A percentile compares a stretch with the other conserved stretches of the same genome.
Evolutionary conservation across 352 stramenopile species (phyloP).

Genomic region (Pythium aristosporum): DNA sequence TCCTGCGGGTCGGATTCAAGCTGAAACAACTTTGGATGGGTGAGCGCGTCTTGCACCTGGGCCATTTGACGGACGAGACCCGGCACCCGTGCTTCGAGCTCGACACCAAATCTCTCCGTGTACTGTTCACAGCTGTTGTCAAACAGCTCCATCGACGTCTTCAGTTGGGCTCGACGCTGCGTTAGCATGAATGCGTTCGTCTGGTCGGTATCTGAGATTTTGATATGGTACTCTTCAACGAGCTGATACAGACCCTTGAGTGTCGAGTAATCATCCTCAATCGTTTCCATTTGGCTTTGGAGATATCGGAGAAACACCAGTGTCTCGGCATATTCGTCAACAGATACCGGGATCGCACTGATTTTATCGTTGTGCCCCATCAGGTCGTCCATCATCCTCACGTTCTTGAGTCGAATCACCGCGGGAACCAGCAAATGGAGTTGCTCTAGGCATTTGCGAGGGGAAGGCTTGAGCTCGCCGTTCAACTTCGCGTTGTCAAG

Average conservation of each 20-base stretch:
- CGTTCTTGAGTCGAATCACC: slow-evolving; percentile 61
- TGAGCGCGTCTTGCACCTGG: slow-evolving; percentile 36
- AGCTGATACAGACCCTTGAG: slow-evolving; percentile 60
- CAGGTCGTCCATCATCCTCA: slow-evolving; percentile 52
- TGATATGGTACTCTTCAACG: slow-evolving; percentile 69
- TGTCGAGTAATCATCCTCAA: slow-evolving; percentile 58
- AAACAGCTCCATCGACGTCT: slow-evolving; percentile 75
- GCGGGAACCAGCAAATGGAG: slow-evolving; percentile 59
- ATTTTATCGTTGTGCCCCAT: slow-evolving; percentile 63
- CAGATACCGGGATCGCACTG: slow-evolving; percentile 62
- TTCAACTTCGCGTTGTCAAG: slow-evolving; percentile 64
- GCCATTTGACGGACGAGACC: slow-evolving; percentile 36
- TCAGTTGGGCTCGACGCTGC: slow-evolving; percentile 70
- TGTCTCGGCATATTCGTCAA: slow-evolving; percentile 69
- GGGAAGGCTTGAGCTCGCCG: slow-evolving; percentile 59
- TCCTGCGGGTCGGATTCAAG: slow-evolving; percentile 46
- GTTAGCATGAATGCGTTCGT: slow-evolving; percentile 75
- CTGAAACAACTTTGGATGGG: slow-evolving; percentile 41
- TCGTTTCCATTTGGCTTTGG: slow-evolving; percentile 39
- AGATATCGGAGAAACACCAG: slow-evolving; percentile 57
- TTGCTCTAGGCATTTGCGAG: slow-evolving; percentile 53
- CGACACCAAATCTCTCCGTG: slow-evolving; percentile 69
- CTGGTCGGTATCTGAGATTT: slow-evolving; percentile 64
- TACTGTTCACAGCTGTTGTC: slow-evolving; percentile 72
- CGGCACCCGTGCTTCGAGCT: slow-evolving; percentile 61